Base-by-base conservation (phyloP, 1,284 basidiomycete genomes). In the Ustilago sp. region DNA sequence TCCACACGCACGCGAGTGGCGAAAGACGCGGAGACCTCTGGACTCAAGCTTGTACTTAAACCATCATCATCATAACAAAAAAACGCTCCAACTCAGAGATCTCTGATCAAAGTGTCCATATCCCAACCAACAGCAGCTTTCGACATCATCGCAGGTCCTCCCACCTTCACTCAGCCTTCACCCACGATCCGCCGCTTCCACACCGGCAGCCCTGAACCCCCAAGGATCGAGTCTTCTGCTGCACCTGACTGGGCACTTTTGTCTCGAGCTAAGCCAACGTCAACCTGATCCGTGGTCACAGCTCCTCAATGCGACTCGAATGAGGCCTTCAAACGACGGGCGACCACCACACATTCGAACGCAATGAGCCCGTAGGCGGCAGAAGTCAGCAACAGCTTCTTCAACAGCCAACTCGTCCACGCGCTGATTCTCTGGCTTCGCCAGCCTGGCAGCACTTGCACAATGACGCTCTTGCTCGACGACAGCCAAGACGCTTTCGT, bases 401-500 rank as follows among this genome's bases (percentile, higher is more conserved):
- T 7, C 43, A 45, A 19, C 3, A 19, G 13, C 3, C 7, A 45
- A 45, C 9, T 45, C 43, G 1, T 45, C 9, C n/a, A 15, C 13
- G 5, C 13, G 39, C 39, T 41, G 39, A 7, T 17, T 12, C 13
- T 11, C 17, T 15, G n/a, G 57, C 32, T 45, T 34, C 43, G 19
- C n/a, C 43, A 45, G 45, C 48, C n/a, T 9, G 11, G 43, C n/a
- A 45, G 43, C 43, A 19, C 43, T 5, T 11, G 13, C 48, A 45
- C 11, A 28, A 72, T 72, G 69, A 35, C 60, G 60, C 19, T 48
- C 15, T 11, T 35, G 8, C 9, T 32, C n/a, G 52, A 35, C 47
- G 8, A 45, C n/a, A 35, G 55, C 47, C 60, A 55, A n/a, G 31
- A 59, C n/a, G 64, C 51, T 19, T 66, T 63, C 38, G 64, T 67